Percentiles rank a stretch among this genome's conserved stretches.
These are phyloP conservation scores for Russula olivacea DNA, from an alignment of 768 basidiomycete species.

Conservation along the genomic window DNA sequence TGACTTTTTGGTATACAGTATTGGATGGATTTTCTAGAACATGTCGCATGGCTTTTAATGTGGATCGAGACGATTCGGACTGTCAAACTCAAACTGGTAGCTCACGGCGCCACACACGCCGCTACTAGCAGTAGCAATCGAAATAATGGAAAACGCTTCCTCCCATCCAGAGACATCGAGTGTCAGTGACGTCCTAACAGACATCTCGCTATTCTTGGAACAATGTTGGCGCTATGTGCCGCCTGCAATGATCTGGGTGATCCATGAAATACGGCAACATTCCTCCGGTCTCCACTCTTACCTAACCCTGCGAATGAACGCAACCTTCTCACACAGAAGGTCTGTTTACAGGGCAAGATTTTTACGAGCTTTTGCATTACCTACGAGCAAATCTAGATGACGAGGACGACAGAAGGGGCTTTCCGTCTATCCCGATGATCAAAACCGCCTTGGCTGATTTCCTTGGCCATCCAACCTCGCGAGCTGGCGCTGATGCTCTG, in stretches of 20 bases:
- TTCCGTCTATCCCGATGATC: neutral
- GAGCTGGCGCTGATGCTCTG: slow-evolving; percentile 12
- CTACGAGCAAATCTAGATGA: neutral
- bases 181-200: neutral
- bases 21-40: too few species aligned
- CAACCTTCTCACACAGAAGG: neutral
- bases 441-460: slow-evolving; percentile 9
- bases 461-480: slow-evolving; percentile 14
- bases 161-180: neutral
- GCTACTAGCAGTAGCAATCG: too few species aligned
- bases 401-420: neutral
- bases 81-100: too few species aligned
- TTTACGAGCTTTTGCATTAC: neutral
- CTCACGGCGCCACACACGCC: too few species aligned
- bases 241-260: neutral
- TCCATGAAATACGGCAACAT: neutral
- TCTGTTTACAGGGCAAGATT: neutral
- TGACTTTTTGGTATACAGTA: too few species aligned
- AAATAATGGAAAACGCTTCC: neutral
- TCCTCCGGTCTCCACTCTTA: too few species aligned
- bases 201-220: neutral
- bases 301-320: neutral
- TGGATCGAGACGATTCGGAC: neutral
- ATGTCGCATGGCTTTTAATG: neutral
- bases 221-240: neutral